Evolutionary conservation across 306 rosid genomes (phyloP), one percentile per base, ranked within the genome.

Genomic region (cucumber (Cucumis sativus)): DNA sequence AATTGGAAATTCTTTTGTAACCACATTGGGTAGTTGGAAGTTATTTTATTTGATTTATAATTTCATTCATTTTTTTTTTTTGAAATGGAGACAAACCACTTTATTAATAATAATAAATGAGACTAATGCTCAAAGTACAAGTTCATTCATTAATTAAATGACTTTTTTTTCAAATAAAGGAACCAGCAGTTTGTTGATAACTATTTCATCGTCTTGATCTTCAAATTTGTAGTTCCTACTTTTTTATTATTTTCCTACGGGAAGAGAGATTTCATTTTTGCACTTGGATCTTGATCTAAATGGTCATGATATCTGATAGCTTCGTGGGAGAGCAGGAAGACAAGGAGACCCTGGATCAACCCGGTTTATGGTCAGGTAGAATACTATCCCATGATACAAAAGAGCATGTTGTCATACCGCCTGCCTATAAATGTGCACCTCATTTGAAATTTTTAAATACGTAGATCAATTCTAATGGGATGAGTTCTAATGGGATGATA

Each of bases 341-440:
- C 98, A 94, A 82, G 98, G 97, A 76, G 98, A 94, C 82, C 98
- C 98, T 64, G 98, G 98, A 79, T 94, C 98, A 49, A 94, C 98
- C 39, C 89, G 98, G 76, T 94, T 94, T 89, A 92, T 92, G 98
- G 92, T 94, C 87, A 94, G 98, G 98, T 94, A 90, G 75, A 74
- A 79, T 76, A 75, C 79, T 63, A 40, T 14, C 54, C 20, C 30
- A 63, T 35, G 39, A 17, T 23, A 55, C 28, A 18, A 35, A 72
- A 55, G 33, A 33, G 41, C 65, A 17, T 39, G 64, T 35, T 11
- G 21, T n/a, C 28, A 8, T 45, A 43, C 55, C 11, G 11, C 21
- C 25, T 6, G 13, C 74, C 54, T 67, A 39, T 6, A 40, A 67
- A 67, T 41, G 74, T 39, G 28, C 54, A 39, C 55, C 49, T 67